Conservation (phyloP, 495 filamentous ascomycete genomes). For the Aspergillus baeticus region DNA sequence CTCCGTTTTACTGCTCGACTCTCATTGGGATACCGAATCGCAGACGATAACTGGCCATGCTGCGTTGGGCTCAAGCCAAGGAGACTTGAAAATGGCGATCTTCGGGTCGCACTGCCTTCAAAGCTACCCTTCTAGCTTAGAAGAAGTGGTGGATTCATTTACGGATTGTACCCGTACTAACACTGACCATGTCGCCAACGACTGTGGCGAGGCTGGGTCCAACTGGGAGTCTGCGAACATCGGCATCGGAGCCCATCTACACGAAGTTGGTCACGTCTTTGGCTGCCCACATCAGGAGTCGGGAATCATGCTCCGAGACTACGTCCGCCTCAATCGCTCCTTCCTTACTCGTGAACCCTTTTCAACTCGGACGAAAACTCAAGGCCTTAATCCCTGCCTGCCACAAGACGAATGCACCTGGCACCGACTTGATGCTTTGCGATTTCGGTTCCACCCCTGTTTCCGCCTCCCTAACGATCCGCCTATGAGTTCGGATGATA, state of each 20-base stretch:
- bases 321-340: conserved; percentile 76
- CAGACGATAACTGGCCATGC: conserved; percentile 79
- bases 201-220: conserved; percentile 78
- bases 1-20: conserved; percentile 77
- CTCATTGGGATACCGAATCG: conserved; percentile 75
- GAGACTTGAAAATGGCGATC: conserved; percentile 75
- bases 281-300: conserved; percentile 84
- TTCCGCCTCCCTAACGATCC: conserved; percentile 81
- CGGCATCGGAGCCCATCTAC: conserved; percentile 88
- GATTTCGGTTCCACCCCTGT: conserved; percentile 88
- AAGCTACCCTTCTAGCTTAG: conserved; percentile 78
- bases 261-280: conserved; percentile 83
- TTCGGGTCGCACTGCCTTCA: conserved; percentile 90
- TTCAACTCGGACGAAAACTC: conserved; percentile 78
- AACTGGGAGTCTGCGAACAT: conserved; percentile 91
- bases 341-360: conserved; percentile 78
- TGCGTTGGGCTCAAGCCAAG: conserved; percentile 66
- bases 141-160: conserved; percentile 84
- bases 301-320: conserved; percentile 87
- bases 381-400: conserved; percentile 67
- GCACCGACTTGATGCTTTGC: conserved; percentile 84
- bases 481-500: conserved; percentile 64
- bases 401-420: conserved; percentile 80
- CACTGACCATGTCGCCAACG: conserved; percentile 76
- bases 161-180: conserved; percentile 86